Percentiles rank a stretch among this genome's conserved stretches.
Conservation (phyloP, 768 basidiomycete genomes). For the Trametes villosa region DNA sequence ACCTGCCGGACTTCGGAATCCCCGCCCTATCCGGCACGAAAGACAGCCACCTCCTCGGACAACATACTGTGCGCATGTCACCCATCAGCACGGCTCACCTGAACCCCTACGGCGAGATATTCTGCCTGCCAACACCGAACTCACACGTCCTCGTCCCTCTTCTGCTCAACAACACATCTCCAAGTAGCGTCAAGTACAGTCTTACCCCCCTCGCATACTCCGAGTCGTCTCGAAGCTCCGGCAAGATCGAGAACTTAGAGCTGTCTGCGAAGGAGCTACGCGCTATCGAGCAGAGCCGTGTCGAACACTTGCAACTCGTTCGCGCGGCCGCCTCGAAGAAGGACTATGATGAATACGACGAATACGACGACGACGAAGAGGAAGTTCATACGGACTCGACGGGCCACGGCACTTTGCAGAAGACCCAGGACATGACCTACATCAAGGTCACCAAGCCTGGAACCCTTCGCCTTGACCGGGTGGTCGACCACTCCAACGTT, state of each 20-base stretch:
- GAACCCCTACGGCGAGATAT: conserved; percentile 75
- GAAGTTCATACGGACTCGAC: conserved; percentile 32
- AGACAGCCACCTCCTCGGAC: conserved; percentile 74
- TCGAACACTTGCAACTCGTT: conserved; percentile 52
- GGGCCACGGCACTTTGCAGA: conserved; percentile 50
- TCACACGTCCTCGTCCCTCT: conserved; percentile 75
- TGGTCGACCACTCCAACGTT: conserved; percentile 69
- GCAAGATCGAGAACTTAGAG: conserved; percentile 57
- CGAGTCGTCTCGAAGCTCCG: conserved; percentile 41
- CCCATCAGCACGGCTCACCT: conserved; percentile 93
- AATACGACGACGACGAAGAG: conserved; percentile 74
- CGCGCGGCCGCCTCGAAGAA: conserved; percentile 41
- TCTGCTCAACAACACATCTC: conserved; percentile 88
- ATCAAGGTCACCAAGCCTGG: conserved; percentile 77
- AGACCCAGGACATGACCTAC: conserved; percentile 74
- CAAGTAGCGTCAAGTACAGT: conserved; percentile 72
- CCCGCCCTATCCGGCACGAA: conserved; percentile 49
- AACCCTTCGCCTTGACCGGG: conserved; percentile 71
- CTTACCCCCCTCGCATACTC: conserved; percentile 64
- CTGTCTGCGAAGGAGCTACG: conserved; percentile 68
- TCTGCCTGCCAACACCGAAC: conserved; percentile 65
- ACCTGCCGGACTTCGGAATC: conserved; percentile 54
- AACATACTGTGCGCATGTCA: conserved; percentile 91
- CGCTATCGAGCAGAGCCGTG: conserved; percentile 62
- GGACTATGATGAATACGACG: conserved; percentile 59